phyloP scores from a whole-genome alignment of 1,284 basidiomycete genomes.

The Athelia sp. region DNA sequence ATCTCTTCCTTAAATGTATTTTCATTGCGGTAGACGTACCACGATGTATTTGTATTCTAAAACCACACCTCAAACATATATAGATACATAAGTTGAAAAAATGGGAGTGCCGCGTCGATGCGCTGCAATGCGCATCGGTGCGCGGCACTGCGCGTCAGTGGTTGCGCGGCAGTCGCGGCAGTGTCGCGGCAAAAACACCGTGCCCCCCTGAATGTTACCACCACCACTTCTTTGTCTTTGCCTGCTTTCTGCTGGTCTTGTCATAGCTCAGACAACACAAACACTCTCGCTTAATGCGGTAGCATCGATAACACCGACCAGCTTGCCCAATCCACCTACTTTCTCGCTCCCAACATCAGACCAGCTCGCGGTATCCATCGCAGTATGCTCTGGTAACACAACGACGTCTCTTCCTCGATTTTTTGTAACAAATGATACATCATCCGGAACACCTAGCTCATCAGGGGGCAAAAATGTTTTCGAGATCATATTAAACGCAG shows the following conservation, averaged over 20 bases:
- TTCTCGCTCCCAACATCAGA: conserved; percentile 36
- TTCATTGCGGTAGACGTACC: too few relatives aligned
- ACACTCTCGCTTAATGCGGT: conserved; percentile 32
- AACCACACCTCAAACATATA: too few relatives aligned
- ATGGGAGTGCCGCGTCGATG: too few relatives aligned
- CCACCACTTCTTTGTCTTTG: conserved; percentile 17
- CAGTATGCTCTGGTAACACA: conserved; percentile 41
- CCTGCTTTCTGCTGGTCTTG: conserved; percentile 25
- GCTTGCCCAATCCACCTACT: conserved; percentile 23
- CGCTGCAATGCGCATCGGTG: too few relatives aligned
- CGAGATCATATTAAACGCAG: conserved; percentile 47
- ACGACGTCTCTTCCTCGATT: conserved; percentile 36
- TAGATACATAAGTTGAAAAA: too few relatives aligned
- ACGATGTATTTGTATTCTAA: too few relatives aligned
- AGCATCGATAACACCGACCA: conserved; percentile 21
- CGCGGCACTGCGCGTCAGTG: too few relatives aligned
- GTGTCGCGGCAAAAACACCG: too few relatives aligned
- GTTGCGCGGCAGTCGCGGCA: too few relatives aligned
- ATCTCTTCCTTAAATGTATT: too few relatives aligned
- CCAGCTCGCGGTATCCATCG: conserved; percentile 51
- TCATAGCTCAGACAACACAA: conserved; percentile 27
- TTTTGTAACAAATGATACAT: conserved; percentile 51
- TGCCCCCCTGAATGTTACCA: conserved; percentile 1
- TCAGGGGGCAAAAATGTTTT: conserved; percentile 37
- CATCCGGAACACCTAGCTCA: conserved; percentile 33